Evolutionary conservation across 2,329 filamentous ascomycete genomes (phyloP).

Genomic region (Aspergillus oerlinghausenensis): DNA sequence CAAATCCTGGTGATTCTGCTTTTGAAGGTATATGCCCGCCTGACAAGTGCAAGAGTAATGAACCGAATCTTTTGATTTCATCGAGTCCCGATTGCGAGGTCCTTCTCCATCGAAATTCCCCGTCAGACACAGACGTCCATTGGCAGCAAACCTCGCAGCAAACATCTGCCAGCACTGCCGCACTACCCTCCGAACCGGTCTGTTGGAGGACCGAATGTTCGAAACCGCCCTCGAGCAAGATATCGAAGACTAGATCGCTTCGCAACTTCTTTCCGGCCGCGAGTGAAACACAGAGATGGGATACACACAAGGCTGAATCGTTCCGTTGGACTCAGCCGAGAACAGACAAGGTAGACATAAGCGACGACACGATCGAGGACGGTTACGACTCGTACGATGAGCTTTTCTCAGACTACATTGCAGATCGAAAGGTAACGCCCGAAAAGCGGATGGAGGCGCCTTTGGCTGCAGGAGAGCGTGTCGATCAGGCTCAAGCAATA

Average conservation of each 20-base stretch:
- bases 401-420: conserved; percentile 31
- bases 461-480: conserved; percentile 5
- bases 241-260: conserved; percentile 23
- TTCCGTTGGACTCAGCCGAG: conserved; percentile 8
- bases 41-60: neutral
- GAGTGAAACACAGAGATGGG: conserved; percentile 38
- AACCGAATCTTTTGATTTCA: neutral
- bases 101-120: neutral
- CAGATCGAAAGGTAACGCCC: conserved; percentile 15
- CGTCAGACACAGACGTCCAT: neutral
- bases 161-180: neutral
- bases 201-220: neutral
- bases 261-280: conserved; percentile 39
- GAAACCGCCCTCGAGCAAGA: neutral
- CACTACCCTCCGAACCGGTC: neutral
- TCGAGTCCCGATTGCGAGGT: neutral
- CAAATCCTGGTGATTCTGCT: neutral
- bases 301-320: conserved; percentile 23
- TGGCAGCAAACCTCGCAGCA: neutral
- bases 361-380: conserved; percentile 39
- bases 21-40: neutral
- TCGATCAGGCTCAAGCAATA: conserved; percentile 6
- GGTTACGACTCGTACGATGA: conserved; percentile 38
- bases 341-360: conserved; percentile 16
- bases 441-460: neutral